These are phyloP conservation scores for Sporisorium iseilematis-ciliati DNA, from an alignment of 1,284 basidiomycete genomes.

Conservation along the genomic window DNA sequence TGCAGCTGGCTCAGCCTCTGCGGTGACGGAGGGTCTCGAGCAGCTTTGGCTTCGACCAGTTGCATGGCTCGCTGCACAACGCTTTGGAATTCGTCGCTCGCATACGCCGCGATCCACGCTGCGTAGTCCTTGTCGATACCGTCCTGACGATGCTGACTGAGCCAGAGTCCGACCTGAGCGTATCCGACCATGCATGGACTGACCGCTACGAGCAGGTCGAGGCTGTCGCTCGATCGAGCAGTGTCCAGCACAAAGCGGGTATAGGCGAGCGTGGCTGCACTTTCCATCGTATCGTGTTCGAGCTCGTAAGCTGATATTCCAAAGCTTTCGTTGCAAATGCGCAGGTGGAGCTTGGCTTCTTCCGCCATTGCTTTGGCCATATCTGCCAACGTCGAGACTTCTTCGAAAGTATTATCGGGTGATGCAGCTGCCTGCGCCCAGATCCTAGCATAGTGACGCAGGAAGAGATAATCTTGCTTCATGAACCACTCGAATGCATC, in stretches of 20 bases:
- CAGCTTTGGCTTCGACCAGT: slow-evolving; percentile 70
- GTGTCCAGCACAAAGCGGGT: slow-evolving; percentile 65
- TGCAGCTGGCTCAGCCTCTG: slow-evolving; percentile 78
- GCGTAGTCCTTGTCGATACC: slow-evolving; percentile 29
- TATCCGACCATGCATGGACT: slow-evolving; percentile 90
- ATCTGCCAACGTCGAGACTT: slow-evolving; percentile 77
- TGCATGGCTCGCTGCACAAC: slow-evolving; percentile 81
- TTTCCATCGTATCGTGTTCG: slow-evolving; percentile 51
- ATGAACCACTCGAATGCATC: slow-evolving; percentile 86
- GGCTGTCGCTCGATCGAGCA: slow-evolving; percentile 74
- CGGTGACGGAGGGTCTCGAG: slow-evolving; percentile 77
- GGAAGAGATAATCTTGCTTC: slow-evolving; percentile 74
- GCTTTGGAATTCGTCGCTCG: slow-evolving; percentile 78
- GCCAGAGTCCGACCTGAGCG: slow-evolving; percentile 84
- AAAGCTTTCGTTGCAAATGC: slow-evolving; percentile 50
- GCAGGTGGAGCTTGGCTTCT: slow-evolving; percentile 58
- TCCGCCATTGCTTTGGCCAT: slow-evolving; percentile 70
- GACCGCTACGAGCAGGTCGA: slow-evolving; percentile 82
- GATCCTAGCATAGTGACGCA: slow-evolving; percentile 73
- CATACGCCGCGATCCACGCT: slow-evolving; percentile 86
- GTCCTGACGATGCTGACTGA: slow-evolving; percentile 70
- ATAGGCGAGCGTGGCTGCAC: slow-evolving; percentile 62
- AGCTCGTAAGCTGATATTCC: slow-evolving; percentile 51
- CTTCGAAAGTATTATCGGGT: slow-evolving; percentile 72
- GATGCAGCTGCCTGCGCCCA: slow-evolving; percentile 76